These are phyloP conservation scores for Aspergillus pseudoterreus DNA, from an alignment of 2,329 filamentous ascomycete genomes.

Conservation along the genomic window DNA sequence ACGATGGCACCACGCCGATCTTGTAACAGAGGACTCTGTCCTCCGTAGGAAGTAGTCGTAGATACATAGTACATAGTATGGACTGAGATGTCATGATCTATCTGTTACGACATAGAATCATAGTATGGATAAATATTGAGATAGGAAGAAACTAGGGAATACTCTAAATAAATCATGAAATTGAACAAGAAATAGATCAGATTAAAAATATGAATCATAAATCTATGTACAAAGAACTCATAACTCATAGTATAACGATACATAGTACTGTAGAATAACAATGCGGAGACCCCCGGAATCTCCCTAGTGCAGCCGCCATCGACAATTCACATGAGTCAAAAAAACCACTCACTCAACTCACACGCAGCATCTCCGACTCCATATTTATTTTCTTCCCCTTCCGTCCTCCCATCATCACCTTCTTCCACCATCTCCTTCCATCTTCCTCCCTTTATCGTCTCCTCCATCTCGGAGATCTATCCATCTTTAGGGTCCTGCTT, in stretches of 20 bases:
- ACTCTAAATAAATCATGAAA: too few species aligned
- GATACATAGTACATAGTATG: too few species aligned
- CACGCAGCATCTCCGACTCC: conserved; percentile 16
- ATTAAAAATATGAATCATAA: neutral
- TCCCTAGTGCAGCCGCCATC: conserved; percentile 8
- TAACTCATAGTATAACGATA: too few species aligned
- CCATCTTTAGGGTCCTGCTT: neutral
- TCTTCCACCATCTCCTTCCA: neutral
- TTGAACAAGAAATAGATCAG: neutral
- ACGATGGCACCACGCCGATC: conserved; percentile 1
- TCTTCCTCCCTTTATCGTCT: conserved; percentile 1
- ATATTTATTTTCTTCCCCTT: conserved; percentile 10
- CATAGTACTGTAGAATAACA: neutral
- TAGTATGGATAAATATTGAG: too few species aligned
- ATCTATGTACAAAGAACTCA: too few species aligned
- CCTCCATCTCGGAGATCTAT: conserved; percentile 1
- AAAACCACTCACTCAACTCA: conserved; percentile 7
- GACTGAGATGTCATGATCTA: too few species aligned
- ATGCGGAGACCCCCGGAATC: conserved; percentile 13
- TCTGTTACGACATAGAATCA: too few species aligned
- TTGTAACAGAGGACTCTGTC: too few species aligned
- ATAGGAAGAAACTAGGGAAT: too few species aligned
- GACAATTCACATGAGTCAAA: conserved; percentile 19
- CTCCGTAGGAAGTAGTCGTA: too few species aligned
- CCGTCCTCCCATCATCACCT: conserved; percentile 4